These are phyloP conservation scores for Isatis lusitanica DNA, from an alignment of 441 rosid genomes.

Conservation along the genomic window DNA sequence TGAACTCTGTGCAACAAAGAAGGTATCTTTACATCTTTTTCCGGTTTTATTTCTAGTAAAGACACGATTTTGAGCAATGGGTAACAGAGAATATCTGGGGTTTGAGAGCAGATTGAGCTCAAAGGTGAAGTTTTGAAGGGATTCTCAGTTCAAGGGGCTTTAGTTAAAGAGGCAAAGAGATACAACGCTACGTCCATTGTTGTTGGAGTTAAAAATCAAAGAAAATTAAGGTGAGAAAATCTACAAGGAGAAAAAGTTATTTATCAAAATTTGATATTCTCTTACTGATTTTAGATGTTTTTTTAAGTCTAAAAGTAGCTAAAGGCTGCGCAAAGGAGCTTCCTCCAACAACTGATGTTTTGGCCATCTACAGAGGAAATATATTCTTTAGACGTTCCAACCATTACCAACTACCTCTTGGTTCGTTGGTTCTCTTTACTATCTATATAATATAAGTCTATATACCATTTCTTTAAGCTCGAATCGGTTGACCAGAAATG, in stretches of 20 bases:
- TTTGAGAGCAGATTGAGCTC: conserved; percentile 59
- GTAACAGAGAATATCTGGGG: neutral
- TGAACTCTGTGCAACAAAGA: conserved; percentile 64
- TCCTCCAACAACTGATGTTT: conserved; percentile 65
- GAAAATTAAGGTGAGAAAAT: conserved; percentile 50
- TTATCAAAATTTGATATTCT: conserved; percentile 20
- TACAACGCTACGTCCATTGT: conserved; percentile 54
- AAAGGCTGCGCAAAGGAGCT: conserved; percentile 67
- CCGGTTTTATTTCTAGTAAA: neutral
- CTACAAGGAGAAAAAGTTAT: neutral
- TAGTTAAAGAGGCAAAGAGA: conserved; percentile 72
- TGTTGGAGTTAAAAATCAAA: conserved; percentile 60
- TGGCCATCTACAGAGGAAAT: conserved; percentile 77
- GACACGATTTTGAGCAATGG: neutral
- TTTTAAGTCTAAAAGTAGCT: conserved; percentile 49
- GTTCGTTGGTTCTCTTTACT: conserved; percentile 41
- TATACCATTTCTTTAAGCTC: conserved; percentile 6
- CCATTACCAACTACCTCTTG: conserved; percentile 58
- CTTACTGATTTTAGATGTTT: conserved; percentile 11
- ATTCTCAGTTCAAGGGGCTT: conserved; percentile 50
- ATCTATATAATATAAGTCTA: neutral
- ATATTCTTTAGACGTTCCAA: conserved; percentile 62
- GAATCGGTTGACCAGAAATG: conserved; percentile 5
- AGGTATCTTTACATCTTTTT: conserved; percentile 44
- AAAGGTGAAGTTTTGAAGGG: conserved; percentile 56